Percentiles rank a stretch among this genome's conserved stretches.
These are phyloP conservation scores for Penicillium sp. DNA, from an alignment of 2,329 filamentous ascomycete genomes.

Conservation along the genomic window DNA sequence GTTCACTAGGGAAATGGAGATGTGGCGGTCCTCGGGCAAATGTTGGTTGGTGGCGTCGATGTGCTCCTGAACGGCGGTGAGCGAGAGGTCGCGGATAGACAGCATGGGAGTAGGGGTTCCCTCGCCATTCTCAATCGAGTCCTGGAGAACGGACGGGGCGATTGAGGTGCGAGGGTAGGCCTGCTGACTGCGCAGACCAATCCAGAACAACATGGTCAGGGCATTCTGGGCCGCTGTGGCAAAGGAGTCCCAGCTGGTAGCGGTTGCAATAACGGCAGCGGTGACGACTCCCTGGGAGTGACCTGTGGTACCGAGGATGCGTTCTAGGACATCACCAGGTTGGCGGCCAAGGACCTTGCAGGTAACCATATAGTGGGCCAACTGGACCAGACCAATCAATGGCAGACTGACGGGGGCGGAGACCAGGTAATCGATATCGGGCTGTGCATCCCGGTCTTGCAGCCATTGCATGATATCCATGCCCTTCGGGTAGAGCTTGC, in stretches of 20 bases:
- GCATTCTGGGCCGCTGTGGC: slow-evolving; percentile 74
- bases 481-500: slow-evolving; percentile 97
- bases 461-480: slow-evolving; percentile 93
- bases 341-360: slow-evolving; percentile 88
- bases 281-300: slow-evolving; percentile 97
- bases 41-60: slow-evolving; percentile 97
- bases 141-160: slow-evolving; percentile 83
- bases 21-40: slow-evolving; percentile 86
- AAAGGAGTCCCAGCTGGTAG: slow-evolving; percentile 91
- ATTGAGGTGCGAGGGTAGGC: slow-evolving; percentile 94
- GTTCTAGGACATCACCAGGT: slow-evolving; percentile 81
- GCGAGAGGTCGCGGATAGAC: slow-evolving; percentile 89
- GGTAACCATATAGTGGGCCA: slow-evolving; percentile 92
- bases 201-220: slow-evolving; percentile 96
- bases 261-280: slow-evolving; percentile 84
- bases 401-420: slow-evolving; percentile 95
- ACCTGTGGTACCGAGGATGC: slow-evolving; percentile 83
- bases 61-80: slow-evolving; percentile 87
- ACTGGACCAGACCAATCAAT: slow-evolving; percentile 90
- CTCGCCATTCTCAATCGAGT: slow-evolving; percentile 91
- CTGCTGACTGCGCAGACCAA: slow-evolving; percentile 93
- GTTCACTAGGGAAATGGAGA: slow-evolving; percentile 92
- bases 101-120: slow-evolving; percentile 97
- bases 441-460: slow-evolving; percentile 81
- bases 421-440: slow-evolving; percentile 90